phyloP scores from a whole-genome alignment of 257 asterid species.

The Solanum stenotomum region DNA sequence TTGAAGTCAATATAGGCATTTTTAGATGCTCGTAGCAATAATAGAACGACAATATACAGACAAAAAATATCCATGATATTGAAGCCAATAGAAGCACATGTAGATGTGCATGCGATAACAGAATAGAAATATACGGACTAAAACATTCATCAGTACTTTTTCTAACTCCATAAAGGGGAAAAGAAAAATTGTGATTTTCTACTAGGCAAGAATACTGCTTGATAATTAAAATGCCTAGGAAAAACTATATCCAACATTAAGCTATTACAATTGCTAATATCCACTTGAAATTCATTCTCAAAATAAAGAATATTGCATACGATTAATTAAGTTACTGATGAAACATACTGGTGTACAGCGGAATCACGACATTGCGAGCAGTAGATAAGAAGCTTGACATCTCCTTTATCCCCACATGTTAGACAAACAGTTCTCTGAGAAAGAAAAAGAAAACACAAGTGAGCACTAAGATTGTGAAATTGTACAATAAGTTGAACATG shows the following conservation, averaged over 20 bases:
- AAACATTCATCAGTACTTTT: neutral
- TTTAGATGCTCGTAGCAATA: neutral
- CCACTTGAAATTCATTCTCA: neutral
- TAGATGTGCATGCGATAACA: neutral
- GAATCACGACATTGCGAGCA: neutral
- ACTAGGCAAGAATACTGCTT: neutral
- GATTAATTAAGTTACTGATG: neutral
- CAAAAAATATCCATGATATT: neutral
- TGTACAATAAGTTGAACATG: neutral
- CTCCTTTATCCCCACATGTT: conserved; percentile 3
- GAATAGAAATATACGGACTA: neutral
- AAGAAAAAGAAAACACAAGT: neutral
- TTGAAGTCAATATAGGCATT: neutral
- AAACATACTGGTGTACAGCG: neutral
- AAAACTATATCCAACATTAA: neutral
- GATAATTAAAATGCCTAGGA: neutral
- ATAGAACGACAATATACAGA: neutral
- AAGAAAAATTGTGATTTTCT: neutral
- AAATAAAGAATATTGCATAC: neutral
- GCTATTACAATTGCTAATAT: neutral
- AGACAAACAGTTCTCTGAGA: neutral
- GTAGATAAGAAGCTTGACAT: neutral
- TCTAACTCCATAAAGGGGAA: neutral
- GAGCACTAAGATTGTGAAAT: neutral
- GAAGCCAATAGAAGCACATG: neutral